Conservation (phyloP, 345 rosid species). For the Mallotus nudiflorus region DNA sequence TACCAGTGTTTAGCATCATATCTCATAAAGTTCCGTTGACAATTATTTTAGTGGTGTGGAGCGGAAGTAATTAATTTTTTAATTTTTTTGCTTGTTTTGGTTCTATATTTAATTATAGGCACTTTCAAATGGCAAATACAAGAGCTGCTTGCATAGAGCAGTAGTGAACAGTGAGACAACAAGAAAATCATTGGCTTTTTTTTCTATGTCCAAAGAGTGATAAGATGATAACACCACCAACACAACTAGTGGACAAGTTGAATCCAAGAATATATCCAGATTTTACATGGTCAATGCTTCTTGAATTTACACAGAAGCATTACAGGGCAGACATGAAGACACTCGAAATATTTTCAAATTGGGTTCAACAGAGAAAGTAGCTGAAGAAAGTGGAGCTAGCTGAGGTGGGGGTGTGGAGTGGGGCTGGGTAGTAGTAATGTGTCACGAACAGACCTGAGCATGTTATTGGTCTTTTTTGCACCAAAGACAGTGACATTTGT, state of each 20-base stretch:
- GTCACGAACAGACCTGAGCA: background rate
- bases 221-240: slow-evolving; percentile 76
- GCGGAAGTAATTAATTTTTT: background rate
- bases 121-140: slow-evolving; percentile 77
- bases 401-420: background rate
- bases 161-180: slow-evolving; percentile 77
- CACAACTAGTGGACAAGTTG: slow-evolving; percentile 50
- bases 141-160: slow-evolving; percentile 93
- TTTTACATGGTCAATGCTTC: slow-evolving; percentile 80
- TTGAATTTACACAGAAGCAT: slow-evolving; percentile 82
- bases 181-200: slow-evolving; percentile 94
- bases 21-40: no score
- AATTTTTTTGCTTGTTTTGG: background rate
- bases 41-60: no score
- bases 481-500: slow-evolving; percentile 27
- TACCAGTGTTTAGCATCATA: no score
- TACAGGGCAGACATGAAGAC: slow-evolving; percentile 93
- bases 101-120: no score
- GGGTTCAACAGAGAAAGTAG: slow-evolving; percentile 46
- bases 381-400: background rate
- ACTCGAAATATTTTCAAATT: slow-evolving; percentile 58
- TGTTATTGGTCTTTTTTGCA: slow-evolving; percentile 1
- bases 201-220: slow-evolving; percentile 83
- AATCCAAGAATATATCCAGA: slow-evolving; percentile 76
- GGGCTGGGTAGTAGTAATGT: background rate